These are phyloP conservation scores for Auxenochlorella pyrenoidosa DNA, from an alignment of 139 green algal genomes.

Conservation along the genomic window DNA sequence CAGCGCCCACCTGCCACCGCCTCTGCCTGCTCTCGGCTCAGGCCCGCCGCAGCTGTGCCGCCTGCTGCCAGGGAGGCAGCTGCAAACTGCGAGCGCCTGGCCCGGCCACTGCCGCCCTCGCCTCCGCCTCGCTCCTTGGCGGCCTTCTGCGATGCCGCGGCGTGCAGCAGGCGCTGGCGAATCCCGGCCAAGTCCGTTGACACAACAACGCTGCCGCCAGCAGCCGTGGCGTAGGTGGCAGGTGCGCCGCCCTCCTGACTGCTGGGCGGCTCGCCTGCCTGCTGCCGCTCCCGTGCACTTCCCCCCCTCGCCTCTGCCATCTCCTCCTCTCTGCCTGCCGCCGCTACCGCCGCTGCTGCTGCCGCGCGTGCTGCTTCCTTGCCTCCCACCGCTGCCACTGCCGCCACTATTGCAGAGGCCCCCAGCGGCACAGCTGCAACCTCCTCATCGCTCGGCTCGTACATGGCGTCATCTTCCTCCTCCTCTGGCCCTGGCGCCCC, in stretches of 20 bases:
- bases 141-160: not conserved
- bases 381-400: not conserved
- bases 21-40: conserved; percentile 26
- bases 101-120: not conserved
- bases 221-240: not conserved
- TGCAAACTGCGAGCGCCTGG: not conserved
- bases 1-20: conserved; percentile 29
- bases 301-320: not conserved
- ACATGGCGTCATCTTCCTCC: conserved; percentile 20
- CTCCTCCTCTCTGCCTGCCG: not conserved
- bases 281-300: not conserved
- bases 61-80: conserved; percentile 25
- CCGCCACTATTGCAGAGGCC: not conserved
- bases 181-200: conserved; percentile 15
- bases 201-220: conserved; percentile 9
- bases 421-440: not conserved
- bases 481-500: not conserved
- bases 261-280: not conserved
- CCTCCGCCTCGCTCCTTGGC: not conserved
- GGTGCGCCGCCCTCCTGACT: not conserved
- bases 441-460: conserved; percentile 24
- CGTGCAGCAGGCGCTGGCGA: conserved; percentile 4
- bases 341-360: not conserved
- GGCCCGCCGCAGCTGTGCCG: not conserved
- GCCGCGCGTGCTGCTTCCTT: conserved; percentile 2